A percentile compares a stretch with the other conserved stretches of the same genome.
Evolutionary conservation across 768 basidiomycete species (phyloP).

Genomic region (Serendipita sp.): DNA sequence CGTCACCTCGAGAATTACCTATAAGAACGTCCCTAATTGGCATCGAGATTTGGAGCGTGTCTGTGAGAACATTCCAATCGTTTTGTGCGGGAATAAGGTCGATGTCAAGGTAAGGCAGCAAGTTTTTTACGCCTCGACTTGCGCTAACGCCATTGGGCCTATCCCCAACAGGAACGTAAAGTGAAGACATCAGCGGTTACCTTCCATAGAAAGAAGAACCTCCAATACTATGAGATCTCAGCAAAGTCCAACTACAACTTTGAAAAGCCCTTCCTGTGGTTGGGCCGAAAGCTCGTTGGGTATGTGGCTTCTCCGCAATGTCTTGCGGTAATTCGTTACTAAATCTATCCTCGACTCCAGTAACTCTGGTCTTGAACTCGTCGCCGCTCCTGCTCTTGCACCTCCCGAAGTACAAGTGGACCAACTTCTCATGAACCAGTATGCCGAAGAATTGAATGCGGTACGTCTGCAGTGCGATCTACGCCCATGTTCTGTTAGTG

Average conservation of each 20-base stretch:
- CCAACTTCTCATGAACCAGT: slow-evolving; percentile 55
- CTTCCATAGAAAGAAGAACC: slow-evolving; percentile 99
- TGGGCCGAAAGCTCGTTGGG: slow-evolving; percentile 96
- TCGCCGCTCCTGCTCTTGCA: slow-evolving; percentile 87
- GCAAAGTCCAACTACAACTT: slow-evolving; percentile 99
- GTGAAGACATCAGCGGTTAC: slow-evolving; percentile 98
- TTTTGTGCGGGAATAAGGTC: slow-evolving; percentile 98
- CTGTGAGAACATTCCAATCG: slow-evolving; percentile 99
- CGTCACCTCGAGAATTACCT: slow-evolving; percentile 98
- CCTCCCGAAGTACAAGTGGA: slow-evolving; percentile 89
- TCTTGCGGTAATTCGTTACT: not conserved
- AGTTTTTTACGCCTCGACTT: not conserved
- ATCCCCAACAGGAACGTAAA: slow-evolving; percentile 71
- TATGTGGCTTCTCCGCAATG: slow-evolving; percentile 24
- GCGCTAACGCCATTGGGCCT: not conserved
- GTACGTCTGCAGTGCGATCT: slow-evolving; percentile 24
- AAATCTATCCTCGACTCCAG: slow-evolving; percentile 22
- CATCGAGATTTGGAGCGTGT: slow-evolving; percentile 99
- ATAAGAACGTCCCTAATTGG: slow-evolving; percentile 99
- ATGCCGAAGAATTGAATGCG: slow-evolving; percentile 56
- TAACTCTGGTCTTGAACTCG: slow-evolving; percentile 79
- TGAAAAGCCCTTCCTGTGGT: slow-evolving; percentile 99
- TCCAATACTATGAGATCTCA: slow-evolving; percentile 99
- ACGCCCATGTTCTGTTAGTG: not conserved
- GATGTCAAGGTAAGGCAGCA: slow-evolving; percentile 74